Base-by-base conservation (phyloP, 2,329 filamentous ascomycete species). In the Colletotrichum navitas region DNA sequence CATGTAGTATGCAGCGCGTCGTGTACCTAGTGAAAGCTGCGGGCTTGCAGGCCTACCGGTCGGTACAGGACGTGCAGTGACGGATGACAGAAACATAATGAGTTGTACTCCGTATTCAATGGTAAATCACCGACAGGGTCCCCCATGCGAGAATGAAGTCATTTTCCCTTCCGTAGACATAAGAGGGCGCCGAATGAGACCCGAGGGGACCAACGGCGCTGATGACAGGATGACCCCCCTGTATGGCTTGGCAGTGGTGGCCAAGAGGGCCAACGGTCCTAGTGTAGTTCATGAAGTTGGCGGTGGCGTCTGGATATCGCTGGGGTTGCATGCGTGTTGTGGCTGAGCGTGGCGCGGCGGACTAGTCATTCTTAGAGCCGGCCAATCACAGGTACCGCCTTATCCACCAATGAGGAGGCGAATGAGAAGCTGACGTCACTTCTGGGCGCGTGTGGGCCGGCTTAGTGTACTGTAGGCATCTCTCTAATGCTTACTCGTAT, bases 151-250 rank as follows among this genome's bases (percentile, higher is more conserved):
- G 21, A 32, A 55, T 55, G 51, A 55, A 34, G 51, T 34, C 51
- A 55, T n/a, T 3, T 55, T n/a, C 18, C 18, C 29, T 29, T 29
- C 29, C 29, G 29, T 29, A 29, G 29, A 29, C 29, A 29, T 2
- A 29, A 45, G 14, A 45, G 39, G 49, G 3, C 18, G 63, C 63
- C 63, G 58, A 26, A 52, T 32, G 34, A 59, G 34, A n/a, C 14
- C 59, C 55, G 39, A 56, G 68, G 43, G 58, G 51, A 71, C 61
- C 47, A 60, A 39, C 16, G 18, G 24, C 24, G 43, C 55, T 66
- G 56, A 63, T 59, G 58, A 71, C 51, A 58, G 68, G 68, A 71
- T 67, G 68, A 60, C 21, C 36, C 5, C 58, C 51, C 64, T 18
- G 34, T 21, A 58, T 34, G 24, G 60, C 58, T 71, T 59, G 68